These are phyloP conservation scores for Trichoderma lentiforme DNA, from an alignment of 2,329 filamentous ascomycete genomes.

Conservation along the genomic window DNA sequence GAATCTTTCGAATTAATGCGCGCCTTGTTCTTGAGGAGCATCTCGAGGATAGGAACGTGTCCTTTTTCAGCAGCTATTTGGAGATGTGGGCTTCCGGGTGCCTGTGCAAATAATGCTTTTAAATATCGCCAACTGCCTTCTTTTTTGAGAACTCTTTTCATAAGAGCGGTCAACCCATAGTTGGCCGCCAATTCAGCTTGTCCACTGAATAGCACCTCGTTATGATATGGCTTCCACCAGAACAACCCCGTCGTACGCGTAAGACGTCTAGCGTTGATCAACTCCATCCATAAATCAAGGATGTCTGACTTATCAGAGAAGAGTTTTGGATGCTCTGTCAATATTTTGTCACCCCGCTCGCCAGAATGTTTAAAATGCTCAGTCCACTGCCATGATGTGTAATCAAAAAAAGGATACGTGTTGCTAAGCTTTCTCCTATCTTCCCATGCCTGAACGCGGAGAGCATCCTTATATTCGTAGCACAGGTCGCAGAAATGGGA, in stretches of 20 bases:
- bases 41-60: background rate
- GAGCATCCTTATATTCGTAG: background rate
- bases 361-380: background rate
- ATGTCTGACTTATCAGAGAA: background rate
- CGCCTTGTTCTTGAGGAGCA: background rate
- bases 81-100: background rate
- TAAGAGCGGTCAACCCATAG: background rate
- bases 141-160: background rate
- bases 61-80: background rate
- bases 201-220: no score
- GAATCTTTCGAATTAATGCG: background rate
- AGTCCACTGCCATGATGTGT: background rate
- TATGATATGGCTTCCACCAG: no score
- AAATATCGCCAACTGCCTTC: background rate
- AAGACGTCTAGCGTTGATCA: no score
- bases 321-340: background rate
- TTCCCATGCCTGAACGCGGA: no score
- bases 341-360: background rate
- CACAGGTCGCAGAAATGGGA: background rate
- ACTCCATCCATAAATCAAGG: background rate
- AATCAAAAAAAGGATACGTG: background rate
- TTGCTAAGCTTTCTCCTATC: no score
- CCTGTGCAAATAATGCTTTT: background rate
- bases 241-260: no score
- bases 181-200: background rate